Evolutionary conservation across 345 rosid species (phyloP), one percentile per base, ranked within the genome.

Genomic region (Schrenkiella parvula): DNA sequence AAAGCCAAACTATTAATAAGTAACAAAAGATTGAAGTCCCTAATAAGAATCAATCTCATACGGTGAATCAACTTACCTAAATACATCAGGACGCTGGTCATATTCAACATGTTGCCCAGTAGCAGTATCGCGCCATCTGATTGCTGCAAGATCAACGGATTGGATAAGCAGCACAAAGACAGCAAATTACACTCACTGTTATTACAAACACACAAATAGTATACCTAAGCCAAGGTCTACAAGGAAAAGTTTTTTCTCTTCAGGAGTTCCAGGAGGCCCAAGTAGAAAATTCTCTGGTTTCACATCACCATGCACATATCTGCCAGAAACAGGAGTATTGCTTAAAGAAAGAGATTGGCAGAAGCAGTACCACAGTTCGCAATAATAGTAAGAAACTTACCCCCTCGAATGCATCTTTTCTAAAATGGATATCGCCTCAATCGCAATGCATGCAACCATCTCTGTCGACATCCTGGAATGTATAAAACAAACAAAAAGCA

Each of bases 41-140:
- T 64, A 15, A 37, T 18, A 22, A 73, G 8, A 29, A 66, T 58
- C 50, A 77, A 34, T 59, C 51, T 46, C 50, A 28, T 25, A 58
- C 22, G 17, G 15, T 37, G 10, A 31, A 59, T 22, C 8, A 57
- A 50, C 63, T 64, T 61, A 88, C 99, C 99, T 89, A 79, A 95
- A 95, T 70, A 95, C 96, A 87, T 95, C 97, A 11, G 95, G 99
- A 31, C 97, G 95, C 72, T 95, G 99, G 80, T 95, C 99, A 82
- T 95, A 95, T 52, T 95, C 99, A 70, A 95, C 93, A 78, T 91
- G 99, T 43, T 73, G 82, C 55, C 97, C 95, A 51, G 86, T 89
- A 55, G 90, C 76, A 78, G 57, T 79, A 83, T 95, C 97, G 8
- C 84, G 87, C 99, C 99, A 95, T 82, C 76, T 87, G 42, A 91